These are phyloP conservation scores for Murraya paniculata DNA, from an alignment of 345 rosid species.

Conservation along the genomic window DNA sequence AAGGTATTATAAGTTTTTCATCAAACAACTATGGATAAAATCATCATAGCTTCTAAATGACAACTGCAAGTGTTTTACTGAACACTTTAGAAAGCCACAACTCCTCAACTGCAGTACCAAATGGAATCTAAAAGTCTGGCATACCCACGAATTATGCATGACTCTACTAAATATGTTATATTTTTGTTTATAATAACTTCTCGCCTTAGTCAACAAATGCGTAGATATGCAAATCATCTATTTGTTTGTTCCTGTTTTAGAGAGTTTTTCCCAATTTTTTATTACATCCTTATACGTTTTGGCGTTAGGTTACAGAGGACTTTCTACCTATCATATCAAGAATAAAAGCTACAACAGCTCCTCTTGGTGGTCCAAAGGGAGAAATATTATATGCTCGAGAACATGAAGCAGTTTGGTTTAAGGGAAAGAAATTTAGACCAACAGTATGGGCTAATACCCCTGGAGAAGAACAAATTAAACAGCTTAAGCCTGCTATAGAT, in stretches of 20 bases:
- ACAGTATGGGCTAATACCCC: slow-evolving; percentile 82
- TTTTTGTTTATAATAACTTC: not conserved
- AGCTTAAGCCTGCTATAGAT: slow-evolving; percentile 81
- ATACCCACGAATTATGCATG: not conserved
- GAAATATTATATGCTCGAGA: slow-evolving; percentile 87
- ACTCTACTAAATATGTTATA: not conserved
- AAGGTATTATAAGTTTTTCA: too few relatives aligned
- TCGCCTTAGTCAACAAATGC: not conserved
- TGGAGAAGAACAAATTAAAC: slow-evolving; percentile 94
- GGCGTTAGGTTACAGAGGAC: slow-evolving; percentile 67
- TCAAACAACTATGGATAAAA: too few relatives aligned
- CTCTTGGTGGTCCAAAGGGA: slow-evolving; percentile 84
- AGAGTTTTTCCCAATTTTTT: not conserved
- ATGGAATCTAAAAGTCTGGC: not conserved
- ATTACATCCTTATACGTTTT: slow-evolving; percentile 1
- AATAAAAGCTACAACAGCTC: slow-evolving; percentile 70
- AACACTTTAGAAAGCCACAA: too few relatives aligned
- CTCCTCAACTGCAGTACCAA: too few relatives aligned
- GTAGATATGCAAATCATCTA: not conserved
- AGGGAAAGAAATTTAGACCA: slow-evolving; percentile 81
- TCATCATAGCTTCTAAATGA: too few relatives aligned
- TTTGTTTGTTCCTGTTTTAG: not conserved
- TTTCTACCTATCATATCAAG: slow-evolving; percentile 75
- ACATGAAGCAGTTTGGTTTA: slow-evolving; percentile 93
- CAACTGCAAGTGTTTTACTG: too few relatives aligned